phyloP scores from a whole-genome alignment of 257 asterid species.

The Solanum virginianum region DNA sequence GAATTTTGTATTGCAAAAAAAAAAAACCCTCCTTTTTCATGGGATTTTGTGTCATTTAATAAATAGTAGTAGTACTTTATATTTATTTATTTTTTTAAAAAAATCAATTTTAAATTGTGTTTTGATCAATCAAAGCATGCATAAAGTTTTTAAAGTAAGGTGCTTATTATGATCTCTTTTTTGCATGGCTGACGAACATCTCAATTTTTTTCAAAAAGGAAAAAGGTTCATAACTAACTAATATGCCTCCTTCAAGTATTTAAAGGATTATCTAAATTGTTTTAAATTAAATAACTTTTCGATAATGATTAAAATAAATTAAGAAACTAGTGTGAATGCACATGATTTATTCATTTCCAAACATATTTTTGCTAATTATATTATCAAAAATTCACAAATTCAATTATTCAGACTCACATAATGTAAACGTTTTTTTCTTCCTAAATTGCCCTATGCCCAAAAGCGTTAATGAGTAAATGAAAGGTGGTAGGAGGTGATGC shows the following conservation, averaged over 20 bases:
- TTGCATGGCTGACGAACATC: slow-evolving; percentile 3
- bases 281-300: too few relatives aligned
- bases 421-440: background rate
- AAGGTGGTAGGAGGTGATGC: background rate
- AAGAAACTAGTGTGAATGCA: too few relatives aligned
- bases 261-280: too few relatives aligned
- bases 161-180: background rate
- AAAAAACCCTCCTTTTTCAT: background rate
- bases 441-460: background rate
- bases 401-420: background rate
- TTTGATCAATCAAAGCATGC: background rate
- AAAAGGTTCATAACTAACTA: background rate
- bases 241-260: background rate
- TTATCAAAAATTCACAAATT: background rate
- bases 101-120: background rate
- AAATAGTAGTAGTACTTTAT: background rate
- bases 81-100: background rate
- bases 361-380: background rate
- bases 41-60: background rate
- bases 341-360: background rate
- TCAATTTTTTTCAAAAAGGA: background rate
- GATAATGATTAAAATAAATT: too few relatives aligned
- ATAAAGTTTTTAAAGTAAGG: background rate
- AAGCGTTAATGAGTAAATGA: background rate
- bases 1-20: background rate